Conservation (phyloP, 208 protist species). For the Trichomonas vaginalis region DNA sequence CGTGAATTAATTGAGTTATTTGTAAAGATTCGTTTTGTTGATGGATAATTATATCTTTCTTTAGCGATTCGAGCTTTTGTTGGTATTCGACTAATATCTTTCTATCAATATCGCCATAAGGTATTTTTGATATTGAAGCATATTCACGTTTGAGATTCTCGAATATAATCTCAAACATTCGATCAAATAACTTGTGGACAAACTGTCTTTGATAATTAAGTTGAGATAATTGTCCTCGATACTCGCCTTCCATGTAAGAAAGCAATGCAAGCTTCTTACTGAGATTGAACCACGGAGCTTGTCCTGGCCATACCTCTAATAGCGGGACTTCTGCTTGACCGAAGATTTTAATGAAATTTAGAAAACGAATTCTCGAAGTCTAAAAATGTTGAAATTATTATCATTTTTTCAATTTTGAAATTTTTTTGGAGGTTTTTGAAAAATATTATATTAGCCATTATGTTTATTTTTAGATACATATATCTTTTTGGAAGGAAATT, state of each 20-base stretch:
- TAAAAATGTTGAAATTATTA: no score
- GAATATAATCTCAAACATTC: neutral
- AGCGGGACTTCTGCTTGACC: neutral
- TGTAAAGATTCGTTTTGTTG: neutral
- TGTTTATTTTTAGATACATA: neutral
- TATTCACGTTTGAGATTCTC: neutral
- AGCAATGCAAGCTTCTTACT: neutral
- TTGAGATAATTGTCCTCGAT: neutral
- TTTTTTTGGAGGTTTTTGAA: neutral
- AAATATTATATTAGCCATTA: neutral
- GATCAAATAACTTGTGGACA: neutral
- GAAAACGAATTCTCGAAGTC: neutral
- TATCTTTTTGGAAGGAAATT: no score
- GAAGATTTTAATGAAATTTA: neutral
- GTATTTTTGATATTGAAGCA: neutral
- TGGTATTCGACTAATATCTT: neutral
- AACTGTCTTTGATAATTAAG: neutral
- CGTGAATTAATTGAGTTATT: neutral
- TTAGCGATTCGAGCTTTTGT: neutral
- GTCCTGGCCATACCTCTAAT: neutral
- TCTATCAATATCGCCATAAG: neutral
- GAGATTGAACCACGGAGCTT: neutral
- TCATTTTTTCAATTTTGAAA: neutral
- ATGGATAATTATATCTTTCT: neutral
- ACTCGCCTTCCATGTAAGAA: neutral